phyloP scores from a whole-genome alignment of 2,329 filamentous ascomycete genomes.

The Aurifilum marmelostoma region DNA sequence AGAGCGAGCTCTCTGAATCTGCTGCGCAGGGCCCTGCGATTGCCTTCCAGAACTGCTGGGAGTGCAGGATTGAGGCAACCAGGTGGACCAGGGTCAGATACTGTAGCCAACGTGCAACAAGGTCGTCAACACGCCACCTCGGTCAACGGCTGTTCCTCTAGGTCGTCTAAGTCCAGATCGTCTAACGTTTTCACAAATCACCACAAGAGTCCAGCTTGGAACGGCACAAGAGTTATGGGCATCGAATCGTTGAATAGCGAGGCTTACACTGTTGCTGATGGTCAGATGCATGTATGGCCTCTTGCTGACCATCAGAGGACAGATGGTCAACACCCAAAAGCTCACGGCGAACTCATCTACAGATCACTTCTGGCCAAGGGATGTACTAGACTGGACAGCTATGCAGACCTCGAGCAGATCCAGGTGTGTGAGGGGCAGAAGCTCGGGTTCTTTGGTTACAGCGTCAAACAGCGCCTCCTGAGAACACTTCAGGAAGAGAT shows the following conservation, averaged over 20 bases:
- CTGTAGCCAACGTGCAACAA: neutral
- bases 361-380: neutral
- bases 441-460: neutral
- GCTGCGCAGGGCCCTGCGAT: neutral
- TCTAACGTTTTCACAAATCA: neutral
- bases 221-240: neutral
- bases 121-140: neutral
- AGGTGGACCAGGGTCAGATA: neutral
- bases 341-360: neutral
- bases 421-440: neutral
- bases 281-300: neutral
- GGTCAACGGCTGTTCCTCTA: neutral
- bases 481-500: neutral
- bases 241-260: too few relatives aligned
- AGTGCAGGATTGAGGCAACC: neutral
- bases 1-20: neutral
- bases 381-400: slow-evolving; percentile 1
- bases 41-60: neutral
- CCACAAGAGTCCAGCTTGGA: neutral
- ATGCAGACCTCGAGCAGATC: slow-evolving; percentile 5
- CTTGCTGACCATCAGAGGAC: neutral
- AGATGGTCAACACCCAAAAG: neutral
- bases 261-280: neutral
- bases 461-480: slow-evolving; percentile 4
- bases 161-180: neutral